Base-by-base conservation (phyloP, 1,284 basidiomycete species). In the Malassezia furfur region DNA sequence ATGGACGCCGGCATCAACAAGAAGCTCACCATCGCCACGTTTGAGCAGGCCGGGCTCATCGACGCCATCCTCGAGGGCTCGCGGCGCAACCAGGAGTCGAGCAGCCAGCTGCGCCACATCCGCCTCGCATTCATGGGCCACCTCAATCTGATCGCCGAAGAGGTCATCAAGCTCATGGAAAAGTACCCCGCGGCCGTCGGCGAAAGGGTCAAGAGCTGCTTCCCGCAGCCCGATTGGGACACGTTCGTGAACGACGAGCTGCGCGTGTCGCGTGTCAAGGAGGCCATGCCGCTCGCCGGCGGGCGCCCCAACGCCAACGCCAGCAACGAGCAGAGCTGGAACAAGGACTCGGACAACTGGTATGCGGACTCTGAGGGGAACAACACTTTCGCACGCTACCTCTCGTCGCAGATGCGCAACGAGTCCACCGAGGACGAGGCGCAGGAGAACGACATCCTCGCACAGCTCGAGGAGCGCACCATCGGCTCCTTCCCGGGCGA, bases 41-140 rank as follows among this genome's bases (percentile, higher is more conserved):
- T 74, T 49, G 56, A 66, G n/a, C 52, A 66, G 30, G 72, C 68
- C 4, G 48, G 61, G 6, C 63, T 74, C 10, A 61, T 67, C 5
- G 54, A 63, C 14, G 59, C 63, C 30, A 73, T 74, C 40, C 58
- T 74, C 12, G 66, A 72, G 28, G 72, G 72, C 1, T 60, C 65
- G 17, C 59, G 59, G 10, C 55, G 60, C n/a, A 74, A 73, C 56
- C 61, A 66, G 15, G 63, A 60, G 41, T 72, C 68, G 0, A 58
- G 65, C 7, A 57, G 56, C 3, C 62, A 61, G 6, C 69, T 68
- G 10, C 60, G 70, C 7, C 61, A 59, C 12, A 69, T 74, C 28
- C 66, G 72, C 12, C 58, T 74, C 4, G 91, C 91, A 1, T 94
- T 89, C 77, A 98, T 98, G 93, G 93, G 93, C 0, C 91, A 98